Percentiles rank a stretch among this genome's conserved stretches.
Evolutionary conservation across 192 early-diverging fungal genomes (phyloP).

Genomic region (Piromyces finnis): DNA sequence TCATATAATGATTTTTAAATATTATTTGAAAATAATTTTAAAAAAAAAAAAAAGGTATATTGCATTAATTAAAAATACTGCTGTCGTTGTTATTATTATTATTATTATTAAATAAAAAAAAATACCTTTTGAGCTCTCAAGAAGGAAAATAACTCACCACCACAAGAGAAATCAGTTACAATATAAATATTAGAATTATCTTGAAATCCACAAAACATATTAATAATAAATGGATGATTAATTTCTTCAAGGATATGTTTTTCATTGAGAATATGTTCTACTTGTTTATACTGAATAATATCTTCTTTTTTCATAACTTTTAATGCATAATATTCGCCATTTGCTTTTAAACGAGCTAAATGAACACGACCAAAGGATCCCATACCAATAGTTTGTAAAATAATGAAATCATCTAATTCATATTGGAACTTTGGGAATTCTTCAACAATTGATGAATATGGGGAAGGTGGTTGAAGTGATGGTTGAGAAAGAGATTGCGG

Average conservation of each 20-base stretch:
- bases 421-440: neutral
- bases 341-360: slow-evolving; percentile 1
- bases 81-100: no score
- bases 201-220: slow-evolving; percentile 63
- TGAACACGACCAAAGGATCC: neutral
- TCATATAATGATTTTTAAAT: no score
- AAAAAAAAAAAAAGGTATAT: no score
- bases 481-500: neutral
- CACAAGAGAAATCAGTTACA: slow-evolving; percentile 88
- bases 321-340: slow-evolving; percentile 31
- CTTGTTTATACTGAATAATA: slow-evolving; percentile 26
- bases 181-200: slow-evolving; percentile 83
- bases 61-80: no score
- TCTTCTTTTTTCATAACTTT: slow-evolving; percentile 37
- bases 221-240: slow-evolving; percentile 16
- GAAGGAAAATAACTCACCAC: slow-evolving; percentile 77
- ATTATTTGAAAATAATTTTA: no score
- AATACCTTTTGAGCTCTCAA: slow-evolving; percentile 56
- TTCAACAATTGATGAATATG: neutral
- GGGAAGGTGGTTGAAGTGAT: neutral
- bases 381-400: neutral
- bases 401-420: neutral
- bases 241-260: slow-evolving; percentile 27
- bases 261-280: slow-evolving; percentile 35
- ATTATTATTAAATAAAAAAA: no score